Evolutionary conservation across 2,329 filamentous ascomycete genomes (phyloP).

Genomic region (Teratosphaeria viscida): DNA sequence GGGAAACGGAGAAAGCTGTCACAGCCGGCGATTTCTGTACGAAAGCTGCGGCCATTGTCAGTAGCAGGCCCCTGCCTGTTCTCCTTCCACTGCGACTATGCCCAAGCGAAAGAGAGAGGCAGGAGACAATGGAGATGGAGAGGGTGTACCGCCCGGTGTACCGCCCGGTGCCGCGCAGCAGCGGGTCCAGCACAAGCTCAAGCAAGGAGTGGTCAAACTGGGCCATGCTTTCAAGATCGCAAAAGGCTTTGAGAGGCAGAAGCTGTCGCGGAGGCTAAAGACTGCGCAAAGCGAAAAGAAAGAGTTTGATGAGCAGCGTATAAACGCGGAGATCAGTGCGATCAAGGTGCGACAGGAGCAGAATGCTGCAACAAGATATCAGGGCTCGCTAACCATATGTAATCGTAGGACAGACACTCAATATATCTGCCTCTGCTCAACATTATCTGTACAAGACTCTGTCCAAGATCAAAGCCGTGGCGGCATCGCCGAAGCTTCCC

Average conservation of each 20-base stretch:
- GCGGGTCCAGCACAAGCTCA: constrained; percentile 44
- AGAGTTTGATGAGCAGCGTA: constrained; percentile 40
- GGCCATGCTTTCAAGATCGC: constrained; percentile 59
- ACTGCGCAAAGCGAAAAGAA: constrained; percentile 38
- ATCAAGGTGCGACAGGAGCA: constrained; percentile 39
- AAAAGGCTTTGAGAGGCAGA: constrained; percentile 70
- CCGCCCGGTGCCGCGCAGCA: constrained; percentile 19
- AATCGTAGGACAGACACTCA: constrained; percentile 32
- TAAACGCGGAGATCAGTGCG: constrained; percentile 52
- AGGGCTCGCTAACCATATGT: constrained; percentile 3
- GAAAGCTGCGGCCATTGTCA: too few relatives aligned
- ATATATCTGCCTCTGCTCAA: constrained; percentile 40
- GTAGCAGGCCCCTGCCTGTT: too few relatives aligned
- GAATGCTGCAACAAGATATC: background rate
- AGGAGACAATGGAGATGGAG: constrained; percentile 19
- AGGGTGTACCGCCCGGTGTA: constrained; percentile 1
- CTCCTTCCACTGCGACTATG: constrained; percentile 10
- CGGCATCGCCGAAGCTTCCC: constrained; percentile 39
- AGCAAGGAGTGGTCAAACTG: constrained; percentile 49
- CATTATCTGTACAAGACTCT: constrained; percentile 48
- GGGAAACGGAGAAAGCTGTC: background rate
- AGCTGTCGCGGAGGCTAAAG: constrained; percentile 54
- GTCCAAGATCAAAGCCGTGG: constrained; percentile 46
- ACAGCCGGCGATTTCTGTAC: too few relatives aligned
- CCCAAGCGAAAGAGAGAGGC: constrained; percentile 23